phyloP scores from a whole-genome alignment of 1,284 basidiomycete genomes.

The Naganishia sp. region DNA sequence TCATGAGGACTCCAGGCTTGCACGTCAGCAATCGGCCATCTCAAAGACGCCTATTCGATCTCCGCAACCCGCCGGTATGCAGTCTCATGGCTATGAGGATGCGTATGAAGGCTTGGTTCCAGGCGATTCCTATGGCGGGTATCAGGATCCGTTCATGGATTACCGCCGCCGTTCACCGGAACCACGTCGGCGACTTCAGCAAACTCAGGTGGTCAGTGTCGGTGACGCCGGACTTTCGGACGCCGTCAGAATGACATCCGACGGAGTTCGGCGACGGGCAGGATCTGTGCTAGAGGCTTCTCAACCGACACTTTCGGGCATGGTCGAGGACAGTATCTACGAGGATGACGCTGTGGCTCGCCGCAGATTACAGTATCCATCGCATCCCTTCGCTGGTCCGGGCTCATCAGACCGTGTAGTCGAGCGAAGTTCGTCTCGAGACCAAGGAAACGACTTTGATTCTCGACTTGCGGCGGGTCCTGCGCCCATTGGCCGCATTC shows the following conservation, averaged over 20 bases:
- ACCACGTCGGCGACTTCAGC: conserved; percentile 1
- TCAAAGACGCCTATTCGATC: background rate
- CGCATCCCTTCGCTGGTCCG: conserved; percentile 11
- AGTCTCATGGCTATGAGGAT: conserved; percentile 11
- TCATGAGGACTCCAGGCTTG: conserved; percentile 7
- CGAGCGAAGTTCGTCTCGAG: background rate
- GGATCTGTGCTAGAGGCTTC: conserved; percentile 3
- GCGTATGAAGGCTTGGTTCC: conserved; percentile 26
- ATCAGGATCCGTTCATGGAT: conserved; percentile 25
- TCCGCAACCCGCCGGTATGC: background rate
- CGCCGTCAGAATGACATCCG: background rate
- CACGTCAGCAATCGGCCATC: background rate
- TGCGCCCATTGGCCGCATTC: background rate
- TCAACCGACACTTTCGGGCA: background rate
- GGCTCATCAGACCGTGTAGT: background rate
- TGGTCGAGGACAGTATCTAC: conserved; percentile 19
- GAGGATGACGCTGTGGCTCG: conserved; percentile 17
- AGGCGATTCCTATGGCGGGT: conserved; percentile 13
- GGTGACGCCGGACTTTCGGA: background rate
- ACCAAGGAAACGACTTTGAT: background rate
- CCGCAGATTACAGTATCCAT: conserved; percentile 10
- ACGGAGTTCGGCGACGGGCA: background rate
- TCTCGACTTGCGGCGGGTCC: conserved; percentile 3
- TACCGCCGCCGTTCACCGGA: conserved; percentile 16
- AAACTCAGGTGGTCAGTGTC: background rate